These are phyloP conservation scores for Dactylis glomerata DNA, from an alignment of 176 grass and related monocot species.

Conservation along the genomic window DNA sequence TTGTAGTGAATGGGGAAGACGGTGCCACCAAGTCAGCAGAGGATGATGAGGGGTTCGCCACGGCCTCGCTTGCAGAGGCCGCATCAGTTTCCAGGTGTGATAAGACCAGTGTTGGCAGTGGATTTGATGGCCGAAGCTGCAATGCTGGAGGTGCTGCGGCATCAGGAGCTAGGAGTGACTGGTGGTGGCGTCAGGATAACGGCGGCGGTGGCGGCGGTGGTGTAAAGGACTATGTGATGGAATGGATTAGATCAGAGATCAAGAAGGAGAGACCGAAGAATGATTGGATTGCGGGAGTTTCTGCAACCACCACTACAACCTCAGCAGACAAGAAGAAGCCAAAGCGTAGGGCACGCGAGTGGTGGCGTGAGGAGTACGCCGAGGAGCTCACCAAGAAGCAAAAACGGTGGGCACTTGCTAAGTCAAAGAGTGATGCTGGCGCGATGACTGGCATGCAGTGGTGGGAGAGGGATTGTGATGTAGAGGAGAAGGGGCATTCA, in stretches of 20 bases:
- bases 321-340: constrained; percentile 46
- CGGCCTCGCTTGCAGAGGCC: constrained; percentile 44
- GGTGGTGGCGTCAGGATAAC: constrained; percentile 97
- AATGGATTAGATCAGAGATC: constrained; percentile 96
- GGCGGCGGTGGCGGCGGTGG: constrained; percentile 25
- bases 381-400: constrained; percentile 92
- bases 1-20: constrained; percentile 50
- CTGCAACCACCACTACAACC: constrained; percentile 21
- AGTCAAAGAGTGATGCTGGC: constrained; percentile 55
- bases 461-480: constrained; percentile 74
- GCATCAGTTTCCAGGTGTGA: constrained; percentile 67
- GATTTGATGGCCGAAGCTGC: constrained; percentile 40
- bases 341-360: constrained; percentile 67
- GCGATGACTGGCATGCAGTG: constrained; percentile 46
- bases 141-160: constrained; percentile 51
- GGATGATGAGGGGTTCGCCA: constrained; percentile 48
- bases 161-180: constrained; percentile 54
- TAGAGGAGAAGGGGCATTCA: constrained; percentile 49
- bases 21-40: constrained; percentile 48
- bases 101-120: constrained; percentile 47
- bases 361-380: constrained; percentile 97
- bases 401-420: constrained; percentile 50
- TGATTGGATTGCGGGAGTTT: constrained; percentile 60
- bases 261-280: constrained; percentile 89
- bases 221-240: constrained; percentile 95